These are phyloP conservation scores for Trametes gibbosa DNA, from an alignment of 768 basidiomycete genomes.

Conservation along the genomic window DNA sequence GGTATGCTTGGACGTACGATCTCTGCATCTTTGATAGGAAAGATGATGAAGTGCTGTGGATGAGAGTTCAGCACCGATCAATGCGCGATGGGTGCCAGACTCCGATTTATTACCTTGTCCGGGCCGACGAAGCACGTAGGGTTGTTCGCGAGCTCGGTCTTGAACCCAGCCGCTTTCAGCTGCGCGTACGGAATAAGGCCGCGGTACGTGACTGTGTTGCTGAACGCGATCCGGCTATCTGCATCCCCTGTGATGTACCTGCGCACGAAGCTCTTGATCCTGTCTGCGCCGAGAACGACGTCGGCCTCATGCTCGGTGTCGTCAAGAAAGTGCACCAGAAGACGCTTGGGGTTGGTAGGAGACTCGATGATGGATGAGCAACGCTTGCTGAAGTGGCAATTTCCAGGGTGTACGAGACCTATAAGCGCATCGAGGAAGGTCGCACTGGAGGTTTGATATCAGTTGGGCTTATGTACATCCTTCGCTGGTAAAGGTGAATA, in stretches of 20 bases:
- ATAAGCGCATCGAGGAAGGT: conserved; percentile 49
- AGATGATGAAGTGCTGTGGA: conserved; percentile 50
- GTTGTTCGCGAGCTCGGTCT: conserved; percentile 34
- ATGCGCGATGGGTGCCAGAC: neutral
- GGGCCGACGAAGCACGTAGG: conserved; percentile 44
- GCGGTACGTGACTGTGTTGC: conserved; percentile 48
- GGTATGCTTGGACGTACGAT: conserved; percentile 30
- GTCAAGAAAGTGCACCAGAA: conserved; percentile 45
- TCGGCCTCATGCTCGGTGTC: conserved; percentile 45
- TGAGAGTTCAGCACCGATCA: neutral
- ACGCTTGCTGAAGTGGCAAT: conserved; percentile 50
- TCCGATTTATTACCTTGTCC: conserved; percentile 25
- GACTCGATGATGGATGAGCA: conserved; percentile 27
- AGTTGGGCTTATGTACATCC: no score
- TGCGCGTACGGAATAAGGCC: conserved; percentile 41
- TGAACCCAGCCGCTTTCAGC: conserved; percentile 41
- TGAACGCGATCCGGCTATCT: conserved; percentile 34
- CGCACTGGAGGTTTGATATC: conserved; percentile 29
- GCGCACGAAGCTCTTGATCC: conserved; percentile 38
- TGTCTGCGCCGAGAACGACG: conserved; percentile 44
- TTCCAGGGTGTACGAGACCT: conserved; percentile 39
- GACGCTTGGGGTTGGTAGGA: conserved; percentile 19
- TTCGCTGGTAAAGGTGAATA: neutral
- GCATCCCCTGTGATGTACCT: conserved; percentile 33
- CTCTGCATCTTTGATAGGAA: conserved; percentile 43